These are phyloP conservation scores for Backusella circina DNA, from an alignment of 192 early-diverging fungal species.

Conservation along the genomic window DNA sequence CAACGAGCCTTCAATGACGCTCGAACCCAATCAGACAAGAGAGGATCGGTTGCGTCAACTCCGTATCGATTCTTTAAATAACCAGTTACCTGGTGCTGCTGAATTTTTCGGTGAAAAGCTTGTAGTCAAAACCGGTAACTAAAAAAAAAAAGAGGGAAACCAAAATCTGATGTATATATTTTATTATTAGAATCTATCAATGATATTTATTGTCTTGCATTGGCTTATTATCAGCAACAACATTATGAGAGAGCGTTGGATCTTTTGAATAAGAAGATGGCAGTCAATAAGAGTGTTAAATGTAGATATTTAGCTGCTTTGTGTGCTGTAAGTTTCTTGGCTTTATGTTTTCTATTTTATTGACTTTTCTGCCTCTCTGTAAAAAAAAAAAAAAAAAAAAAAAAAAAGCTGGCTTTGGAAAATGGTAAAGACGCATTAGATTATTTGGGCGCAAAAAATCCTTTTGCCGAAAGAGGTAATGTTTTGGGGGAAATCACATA, in stretches of 20 bases:
- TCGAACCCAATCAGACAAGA: background rate
- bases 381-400: no score
- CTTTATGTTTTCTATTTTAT: background rate
- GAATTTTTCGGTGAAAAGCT: constrained; percentile 70
- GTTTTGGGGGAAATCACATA: no score
- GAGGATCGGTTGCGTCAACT: constrained; percentile 48
- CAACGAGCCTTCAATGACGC: background rate
- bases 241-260: constrained; percentile 46
- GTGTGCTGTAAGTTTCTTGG: constrained; percentile 46
- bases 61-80: constrained; percentile 50
- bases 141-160: background rate
- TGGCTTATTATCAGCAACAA: constrained; percentile 42
- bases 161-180: background rate
- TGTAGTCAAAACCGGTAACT: constrained; percentile 52
- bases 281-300: constrained; percentile 38
- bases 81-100: constrained; percentile 50
- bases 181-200: constrained; percentile 38
- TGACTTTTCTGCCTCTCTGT: no score
- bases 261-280: constrained; percentile 39
- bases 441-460: constrained; percentile 47
- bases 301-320: constrained; percentile 53
- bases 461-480: constrained; percentile 27
- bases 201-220: constrained; percentile 48
- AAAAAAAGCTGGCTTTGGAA: constrained; percentile 38
- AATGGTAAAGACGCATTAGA: constrained; percentile 55